Evolutionary conservation across 2,329 filamentous ascomycete genomes (phyloP).

Genomic region (Rhytidhysteron rufulum): DNA sequence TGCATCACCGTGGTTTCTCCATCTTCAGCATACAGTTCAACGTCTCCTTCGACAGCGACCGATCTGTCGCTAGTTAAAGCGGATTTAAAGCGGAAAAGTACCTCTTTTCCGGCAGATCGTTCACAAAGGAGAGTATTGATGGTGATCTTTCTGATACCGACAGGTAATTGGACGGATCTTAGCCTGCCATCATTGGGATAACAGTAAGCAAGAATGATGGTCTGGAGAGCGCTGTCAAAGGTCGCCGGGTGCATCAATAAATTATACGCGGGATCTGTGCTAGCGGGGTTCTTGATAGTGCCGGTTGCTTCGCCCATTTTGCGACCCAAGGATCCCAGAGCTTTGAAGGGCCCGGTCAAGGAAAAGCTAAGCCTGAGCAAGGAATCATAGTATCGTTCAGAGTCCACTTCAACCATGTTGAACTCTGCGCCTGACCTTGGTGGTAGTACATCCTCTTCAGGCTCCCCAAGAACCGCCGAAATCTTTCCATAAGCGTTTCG

Average conservation of each 20-base stretch:
- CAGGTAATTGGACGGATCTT: conserved; percentile 6
- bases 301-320: conserved; percentile 3
- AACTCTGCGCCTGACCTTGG: conserved; percentile 2
- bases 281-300: no score
- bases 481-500: conserved; percentile 6
- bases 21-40: conserved; percentile 5
- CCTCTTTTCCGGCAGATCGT: neutral
- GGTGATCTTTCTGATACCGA: conserved; percentile 3
- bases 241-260: conserved; percentile 7
- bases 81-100: conserved; percentile 5
- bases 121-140: no score
- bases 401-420: conserved; percentile 8
- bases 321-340: neutral
- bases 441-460: neutral
- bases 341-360: conserved; percentile 11
- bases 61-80: conserved; percentile 1
- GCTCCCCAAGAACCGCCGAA: conserved; percentile 3
- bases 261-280: conserved; percentile 2
- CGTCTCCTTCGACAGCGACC: conserved; percentile 3
- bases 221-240: conserved; percentile 7
- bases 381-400: conserved; percentile 12
- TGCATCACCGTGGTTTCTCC: conserved; percentile 3
- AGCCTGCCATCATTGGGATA: conserved; percentile 8
- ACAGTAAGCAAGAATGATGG: conserved; percentile 3
- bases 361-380: conserved; percentile 16